phyloP scores from a whole-genome alignment of 768 basidiomycete genomes.

The Vararia minispora region DNA sequence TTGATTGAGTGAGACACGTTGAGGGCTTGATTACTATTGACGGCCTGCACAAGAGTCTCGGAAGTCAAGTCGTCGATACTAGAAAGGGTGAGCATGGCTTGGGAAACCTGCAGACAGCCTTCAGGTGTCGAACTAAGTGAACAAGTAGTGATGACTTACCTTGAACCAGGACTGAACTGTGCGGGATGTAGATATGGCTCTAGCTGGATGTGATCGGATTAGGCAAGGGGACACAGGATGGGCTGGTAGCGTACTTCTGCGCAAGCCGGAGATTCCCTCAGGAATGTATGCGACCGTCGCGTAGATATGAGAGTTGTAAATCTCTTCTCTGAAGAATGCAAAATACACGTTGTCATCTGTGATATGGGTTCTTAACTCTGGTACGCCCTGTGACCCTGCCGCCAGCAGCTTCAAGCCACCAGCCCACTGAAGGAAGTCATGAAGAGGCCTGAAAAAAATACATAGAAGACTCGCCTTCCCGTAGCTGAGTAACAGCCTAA shows the following conservation, averaged over 20 bases:
- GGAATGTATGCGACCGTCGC: constrained; percentile 10
- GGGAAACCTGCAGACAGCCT: constrained; percentile 2
- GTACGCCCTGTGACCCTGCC: constrained; percentile 10
- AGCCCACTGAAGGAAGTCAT: constrained; percentile 8
- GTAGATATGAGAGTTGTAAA: constrained; percentile 3
- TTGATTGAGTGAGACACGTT: not conserved
- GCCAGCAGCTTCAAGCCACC: constrained; percentile 8
- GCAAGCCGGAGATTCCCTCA: constrained; percentile 8
- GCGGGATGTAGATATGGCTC: constrained; percentile 6
- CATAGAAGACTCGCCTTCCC: constrained; percentile 6
- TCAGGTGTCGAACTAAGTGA: not conserved
- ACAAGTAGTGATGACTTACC: constrained; percentile 3
- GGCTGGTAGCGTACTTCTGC: constrained; percentile 5
- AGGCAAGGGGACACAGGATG: not conserved
- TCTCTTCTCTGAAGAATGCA: constrained; percentile 5
- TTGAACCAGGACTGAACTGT: constrained; percentile 14
- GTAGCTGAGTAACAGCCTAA: constrained; percentile 10
- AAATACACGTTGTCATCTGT: constrained; percentile 4
- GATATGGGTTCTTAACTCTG: constrained; percentile 7
- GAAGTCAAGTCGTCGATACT: constrained; percentile 5
- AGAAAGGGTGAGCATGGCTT: constrained; percentile 8
- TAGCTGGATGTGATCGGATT: constrained; percentile 2
- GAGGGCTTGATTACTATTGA: not conserved
- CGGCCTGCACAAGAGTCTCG: constrained; percentile 4
- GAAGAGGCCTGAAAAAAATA: not conserved